Evolutionary conservation across 257 asterid genomes (phyloP).

Genomic region (Penstemon davidsonii): DNA sequence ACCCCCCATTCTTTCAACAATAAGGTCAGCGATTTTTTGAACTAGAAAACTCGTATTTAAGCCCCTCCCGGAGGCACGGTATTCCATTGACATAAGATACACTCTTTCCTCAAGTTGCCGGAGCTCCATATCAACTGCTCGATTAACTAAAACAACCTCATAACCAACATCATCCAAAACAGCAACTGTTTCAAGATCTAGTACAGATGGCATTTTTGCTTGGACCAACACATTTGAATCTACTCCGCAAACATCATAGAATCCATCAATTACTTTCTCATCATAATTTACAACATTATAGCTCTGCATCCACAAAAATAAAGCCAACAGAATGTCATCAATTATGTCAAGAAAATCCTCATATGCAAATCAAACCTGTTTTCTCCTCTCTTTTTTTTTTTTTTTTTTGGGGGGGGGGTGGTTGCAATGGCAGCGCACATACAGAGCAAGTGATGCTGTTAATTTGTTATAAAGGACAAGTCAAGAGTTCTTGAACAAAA

Average conservation of each 20-base stretch:
- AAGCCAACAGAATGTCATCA: constrained; percentile 23
- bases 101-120: constrained; percentile 85
- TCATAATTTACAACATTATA: constrained; percentile 79
- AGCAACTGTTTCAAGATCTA: constrained; percentile 68
- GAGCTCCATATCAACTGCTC: constrained; percentile 63
- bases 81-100: constrained; percentile 55
- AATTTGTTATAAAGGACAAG: no score
- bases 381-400: not conserved
- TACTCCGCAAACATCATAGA: constrained; percentile 85
- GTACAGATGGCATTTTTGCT: constrained; percentile 73
- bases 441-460: constrained; percentile 8
- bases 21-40: constrained; percentile 78
- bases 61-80: constrained; percentile 47
- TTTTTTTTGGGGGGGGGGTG: not conserved
- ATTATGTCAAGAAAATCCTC: constrained; percentile 1
- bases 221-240: constrained; percentile 59
- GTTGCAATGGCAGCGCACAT: no score
- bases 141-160: constrained; percentile 85
- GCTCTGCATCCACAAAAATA: constrained; percentile 61
- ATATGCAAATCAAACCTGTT: not conserved
- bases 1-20: constrained; percentile 91
- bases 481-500: no score
- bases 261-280: constrained; percentile 89
- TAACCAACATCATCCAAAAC: constrained; percentile 55
- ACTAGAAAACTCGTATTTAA: constrained; percentile 54